These are phyloP conservation scores for Coemansia sp. DNA, from an alignment of 192 early-diverging fungal species.

Conservation along the genomic window DNA sequence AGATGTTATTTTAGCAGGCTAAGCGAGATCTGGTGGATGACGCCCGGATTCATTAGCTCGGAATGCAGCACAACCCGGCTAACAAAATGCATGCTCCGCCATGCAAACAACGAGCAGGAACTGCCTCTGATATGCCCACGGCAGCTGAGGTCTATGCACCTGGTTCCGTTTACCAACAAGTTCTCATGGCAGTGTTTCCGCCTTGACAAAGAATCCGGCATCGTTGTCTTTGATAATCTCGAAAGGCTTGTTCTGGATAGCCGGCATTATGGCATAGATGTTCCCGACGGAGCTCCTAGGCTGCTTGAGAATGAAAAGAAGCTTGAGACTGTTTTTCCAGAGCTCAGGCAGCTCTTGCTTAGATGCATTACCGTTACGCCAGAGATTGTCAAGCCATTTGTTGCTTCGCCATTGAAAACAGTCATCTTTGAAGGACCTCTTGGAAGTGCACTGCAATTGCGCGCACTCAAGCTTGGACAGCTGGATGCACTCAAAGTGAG, in stretches of 20 bases:
- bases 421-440: neutral
- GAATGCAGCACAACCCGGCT: neutral
- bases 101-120: neutral
- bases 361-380: neutral
- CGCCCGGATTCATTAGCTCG: neutral
- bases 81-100: neutral
- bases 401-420: neutral
- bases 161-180: neutral
- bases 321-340: neutral
- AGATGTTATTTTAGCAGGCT: neutral
- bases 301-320: neutral
- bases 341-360: neutral
- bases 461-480: neutral
- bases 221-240: neutral
- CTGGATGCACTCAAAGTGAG: neutral
- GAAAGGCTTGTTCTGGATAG: neutral
- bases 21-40: neutral
- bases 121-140: neutral
- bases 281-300: neutral
- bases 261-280: neutral
- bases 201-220: neutral
- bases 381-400: neutral
- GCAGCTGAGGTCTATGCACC: neutral
- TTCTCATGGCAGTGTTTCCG: constrained; percentile 7
- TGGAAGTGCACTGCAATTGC: neutral